Base-by-base conservation (phyloP, 148 eudicot genomes). In the Silene conica region DNA sequence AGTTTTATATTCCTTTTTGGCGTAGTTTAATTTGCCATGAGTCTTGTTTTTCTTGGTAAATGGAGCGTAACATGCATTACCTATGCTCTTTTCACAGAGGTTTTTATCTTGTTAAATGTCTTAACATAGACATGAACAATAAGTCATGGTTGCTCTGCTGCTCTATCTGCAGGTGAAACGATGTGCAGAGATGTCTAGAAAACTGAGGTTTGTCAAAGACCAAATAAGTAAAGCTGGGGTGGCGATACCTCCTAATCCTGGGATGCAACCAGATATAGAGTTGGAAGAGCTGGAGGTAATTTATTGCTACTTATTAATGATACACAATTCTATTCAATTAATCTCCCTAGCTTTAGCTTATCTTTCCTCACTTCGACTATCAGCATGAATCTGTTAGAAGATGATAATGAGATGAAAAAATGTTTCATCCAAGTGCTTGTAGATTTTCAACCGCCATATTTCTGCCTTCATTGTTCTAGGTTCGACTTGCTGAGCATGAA, bases 161-260 rank as follows among this genome's bases (percentile, higher is more conserved):
- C 69, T 20, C 34, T 69, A 79, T 75, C 77, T 76, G 60, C 81
- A 95, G 99, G 99, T 95, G 61, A 95, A 95, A 87, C 84, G 97
- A 77, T 95, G 99, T 79, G 99, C 97, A 52, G 99, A 95, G 85
- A 95, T 95, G 99, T 92, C 96, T 76, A 85, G 99, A 83, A 95
- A 89, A 76, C 83, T 95, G 80, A 87, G 96, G 7, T 95, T 92
- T 87, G 85, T 89, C 75, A 95, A 95, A 84, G 99, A 95, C 76
- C 99, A 95, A 85, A 92, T 95, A 74, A 87, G 82, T 63, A 95
- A 90, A 82, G 94, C 97, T 69, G 94, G 96, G 66, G 69, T 92
- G 80, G 64, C 59, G 16, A 59, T 86, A 78, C 73, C 99, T 80
- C 85, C 83, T 70, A 84, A 65, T 79, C 89, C 96, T 78, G 83